Base-by-base conservation (phyloP, 2,329 filamentous ascomycete species). In the Penicillium hesseltinei region DNA sequence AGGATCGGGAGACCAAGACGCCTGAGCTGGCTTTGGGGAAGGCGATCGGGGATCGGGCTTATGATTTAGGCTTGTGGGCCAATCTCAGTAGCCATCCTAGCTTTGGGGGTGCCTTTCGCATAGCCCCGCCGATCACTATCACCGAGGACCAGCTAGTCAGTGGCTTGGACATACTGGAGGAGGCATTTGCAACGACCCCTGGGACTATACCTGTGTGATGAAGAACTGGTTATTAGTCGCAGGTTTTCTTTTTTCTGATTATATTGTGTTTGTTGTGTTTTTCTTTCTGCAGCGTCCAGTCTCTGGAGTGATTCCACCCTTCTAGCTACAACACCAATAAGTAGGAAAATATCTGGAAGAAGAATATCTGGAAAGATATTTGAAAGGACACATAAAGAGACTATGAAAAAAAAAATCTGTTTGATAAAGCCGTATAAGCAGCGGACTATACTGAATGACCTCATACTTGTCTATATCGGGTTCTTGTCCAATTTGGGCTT, bases 101-200 rank as follows among this genome's bases (percentile, higher is more conserved):
- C 46, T 84, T 85, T 67, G 79, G 81, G 0, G 84, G 83, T 4
- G 78, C 82, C 0, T 85, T 87, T 58, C 73, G 84, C 11, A 80
- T 87, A 50, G 84, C 84, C 5, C 84, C 84, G 25, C 84, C 85
- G 0, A 82, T 88, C 40, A 85, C 82, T 0, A 80, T 86, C 9
- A 79, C 79, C 0, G 75, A 75, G 29, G 74, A 78, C 46, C 75
- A 84, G 69, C 68, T 85, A 44, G 71, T 80, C 19, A 72, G 78
- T 39, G 84, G 83, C 0, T 63, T 88, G 56, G 63, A 56, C 2
- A 81, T 88, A 45, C 74, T 88, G 58, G 84, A 88, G 63, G 73
- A 81, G 64, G 82, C 83, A 0, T 82, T 87, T 61, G 61, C 54
- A 5, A 27, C 29, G 7, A 53, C 48, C 17, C 33, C 54, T 9